Evolutionary conservation across 2,329 filamentous ascomycete genomes (phyloP), one percentile per base, ranked within the genome.

Genomic region (Colletotrichum eremochloae): DNA sequence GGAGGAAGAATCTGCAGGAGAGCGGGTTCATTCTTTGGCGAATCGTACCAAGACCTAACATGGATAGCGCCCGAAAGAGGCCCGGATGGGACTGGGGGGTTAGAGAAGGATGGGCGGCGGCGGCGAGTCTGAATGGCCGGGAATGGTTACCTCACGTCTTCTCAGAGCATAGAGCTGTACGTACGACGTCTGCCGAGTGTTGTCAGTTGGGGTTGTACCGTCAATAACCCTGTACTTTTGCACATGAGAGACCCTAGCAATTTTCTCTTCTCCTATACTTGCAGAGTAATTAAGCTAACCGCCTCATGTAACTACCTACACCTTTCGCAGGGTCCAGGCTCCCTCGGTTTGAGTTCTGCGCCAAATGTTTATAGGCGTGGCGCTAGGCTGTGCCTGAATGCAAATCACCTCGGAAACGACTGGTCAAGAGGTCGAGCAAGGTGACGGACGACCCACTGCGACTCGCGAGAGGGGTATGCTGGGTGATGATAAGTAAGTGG

Each of bases 1-100:
- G 24, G 33, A 29, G 31, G 29, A 50, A n/a, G 31, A 57, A 60
- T 67, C 66, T 72, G 69, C 69, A 69, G 42, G 60, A 42, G 57
- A 72, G 69, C 60, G 69, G 69, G 57, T 69, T 55, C 40, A 33
- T 38, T 38, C 31, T 38, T 38, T 24, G 33, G 36, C 33, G 11
- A n/a, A 24, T 20, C 33, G 33, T 20, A 72, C 63, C 29, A 60
- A 63, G 46, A n/a, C 56, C 60, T 18, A 36, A 62, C 55, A n/a
- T 2, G 63, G 63, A 31, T 48, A 50, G 52, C 57, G 31, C 40
- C 44, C n/a, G 38, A 36, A 42, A 40, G 56, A 44, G 64, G 64
- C 52, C 67, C 38, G 60, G 48, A 40, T 48, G 61, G 58, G 65
- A 63, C 65, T 63, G 38, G 58, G 38, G 64, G 63, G 50, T 24